Percentiles rank a stretch among this genome's conserved stretches.
Evolutionary conservation across 257 asterid genomes (phyloP).

Genomic region (Pogostemon cablin): DNA sequence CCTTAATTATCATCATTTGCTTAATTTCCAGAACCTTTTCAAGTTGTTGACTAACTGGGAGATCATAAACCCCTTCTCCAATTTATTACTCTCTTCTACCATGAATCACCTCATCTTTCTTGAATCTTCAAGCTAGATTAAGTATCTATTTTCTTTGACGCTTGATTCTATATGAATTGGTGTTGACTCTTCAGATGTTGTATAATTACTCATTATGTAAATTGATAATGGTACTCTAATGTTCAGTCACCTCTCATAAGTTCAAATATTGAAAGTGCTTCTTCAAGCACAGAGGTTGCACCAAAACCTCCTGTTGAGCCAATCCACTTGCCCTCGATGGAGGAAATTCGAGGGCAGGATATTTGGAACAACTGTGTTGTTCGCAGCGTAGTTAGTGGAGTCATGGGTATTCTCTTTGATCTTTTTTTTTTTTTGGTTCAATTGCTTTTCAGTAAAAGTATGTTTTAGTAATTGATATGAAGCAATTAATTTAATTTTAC

Average conservation of each 20-base stretch:
- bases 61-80: too few relatives aligned
- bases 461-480: background rate
- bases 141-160: too few relatives aligned
- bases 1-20: too few relatives aligned
- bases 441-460: background rate
- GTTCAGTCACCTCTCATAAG: slow-evolving; percentile 48
- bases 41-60: too few relatives aligned
- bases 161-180: too few relatives aligned
- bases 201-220: background rate
- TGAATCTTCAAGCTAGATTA: too few relatives aligned
- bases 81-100: too few relatives aligned
- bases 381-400: slow-evolving; percentile 87
- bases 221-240: slow-evolving; percentile 16
- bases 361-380: slow-evolving; percentile 95
- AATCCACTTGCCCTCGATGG: slow-evolving; percentile 71
- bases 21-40: too few relatives aligned
- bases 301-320: slow-evolving; percentile 63
- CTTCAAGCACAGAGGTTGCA: slow-evolving; percentile 51
- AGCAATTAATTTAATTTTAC: slow-evolving; percentile 29
- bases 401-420: slow-evolving; percentile 68
- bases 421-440: background rate
- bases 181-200: background rate
- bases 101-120: too few relatives aligned
- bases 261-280: slow-evolving; percentile 42
- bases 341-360: slow-evolving; percentile 90